phyloP scores from a whole-genome alignment of 495 filamentous ascomycete genomes.

The Mycothermus thermophilus region DNA sequence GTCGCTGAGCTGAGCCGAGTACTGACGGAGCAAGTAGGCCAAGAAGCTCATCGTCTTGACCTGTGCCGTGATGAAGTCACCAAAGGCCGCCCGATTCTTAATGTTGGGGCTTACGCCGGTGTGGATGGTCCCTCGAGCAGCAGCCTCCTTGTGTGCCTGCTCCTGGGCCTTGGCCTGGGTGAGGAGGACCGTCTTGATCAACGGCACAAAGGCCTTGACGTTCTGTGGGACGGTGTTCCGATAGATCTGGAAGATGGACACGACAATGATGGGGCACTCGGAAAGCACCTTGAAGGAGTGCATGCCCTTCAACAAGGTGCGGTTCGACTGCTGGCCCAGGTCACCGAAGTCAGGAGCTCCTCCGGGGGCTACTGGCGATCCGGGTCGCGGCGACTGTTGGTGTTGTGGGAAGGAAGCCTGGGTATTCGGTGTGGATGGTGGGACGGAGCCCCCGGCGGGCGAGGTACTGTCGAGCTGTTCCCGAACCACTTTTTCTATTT shows the following conservation, averaged over 20 bases:
- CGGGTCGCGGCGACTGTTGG: conserved; percentile 73
- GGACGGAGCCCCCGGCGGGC: conserved; percentile 40
- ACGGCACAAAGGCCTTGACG: conserved; percentile 82
- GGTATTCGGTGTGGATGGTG: conserved; percentile 61
- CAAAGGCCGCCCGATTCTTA: conserved; percentile 85
- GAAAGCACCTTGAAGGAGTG: conserved; percentile 97
- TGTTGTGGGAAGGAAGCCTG: conserved; percentile 43
- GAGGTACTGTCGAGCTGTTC: conserved; percentile 78
- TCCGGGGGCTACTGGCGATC: conserved; percentile 67
- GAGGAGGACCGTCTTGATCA: conserved; percentile 80
- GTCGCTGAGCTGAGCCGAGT: conserved; percentile 74
- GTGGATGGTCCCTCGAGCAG: conserved; percentile 60
- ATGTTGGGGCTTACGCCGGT: conserved; percentile 90
- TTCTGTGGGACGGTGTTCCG: conserved; percentile 63
- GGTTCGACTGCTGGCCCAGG: conserved; percentile 62
- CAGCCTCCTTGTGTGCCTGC: conserved; percentile 76
- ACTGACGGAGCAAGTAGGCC: conserved; percentile 81
- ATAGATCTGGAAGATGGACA: conserved; percentile 93
- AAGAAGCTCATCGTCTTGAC: conserved; percentile 99
- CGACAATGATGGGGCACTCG: conserved; percentile 96
- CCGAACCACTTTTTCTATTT: conserved; percentile 80
- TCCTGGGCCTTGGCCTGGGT: conserved; percentile 90
- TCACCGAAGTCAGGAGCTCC: conserved; percentile 37
- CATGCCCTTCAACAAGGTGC: conserved; percentile 79
- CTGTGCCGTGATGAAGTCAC: conserved; percentile 93